Evolutionary conservation across 106 monocot genomes (phyloP).

Genomic region (Apostasia ramifera): DNA sequence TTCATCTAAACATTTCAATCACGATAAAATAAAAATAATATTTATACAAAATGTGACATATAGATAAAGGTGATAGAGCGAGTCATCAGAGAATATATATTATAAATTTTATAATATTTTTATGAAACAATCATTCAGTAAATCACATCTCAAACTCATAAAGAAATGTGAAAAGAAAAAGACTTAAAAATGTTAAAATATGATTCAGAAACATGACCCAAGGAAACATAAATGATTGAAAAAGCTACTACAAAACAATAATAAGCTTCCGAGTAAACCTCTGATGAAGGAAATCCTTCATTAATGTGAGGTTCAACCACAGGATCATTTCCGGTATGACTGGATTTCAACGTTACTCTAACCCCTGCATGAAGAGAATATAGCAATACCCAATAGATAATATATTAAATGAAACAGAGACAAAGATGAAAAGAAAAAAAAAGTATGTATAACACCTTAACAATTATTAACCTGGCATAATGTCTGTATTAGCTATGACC

Average conservation of each 20-base stretch:
- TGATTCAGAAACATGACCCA: too few species aligned
- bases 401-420: not conserved
- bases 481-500: slow-evolving; percentile 26
- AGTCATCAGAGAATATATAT: too few species aligned
- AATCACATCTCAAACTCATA: not conserved
- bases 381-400: not conserved
- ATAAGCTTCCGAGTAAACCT: slow-evolving; percentile 34
- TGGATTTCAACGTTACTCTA: slow-evolving; percentile 28
- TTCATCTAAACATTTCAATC: too few species aligned
- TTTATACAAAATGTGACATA: too few species aligned
- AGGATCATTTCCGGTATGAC: slow-evolving; percentile 31
- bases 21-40: too few species aligned
- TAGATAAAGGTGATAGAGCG: too few species aligned
- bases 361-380: slow-evolving; percentile 17
- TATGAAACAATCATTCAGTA: not conserved
- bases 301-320: slow-evolving; percentile 22
- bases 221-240: too few species aligned
- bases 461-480: slow-evolving; percentile 19
- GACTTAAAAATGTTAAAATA: too few species aligned
- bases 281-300: slow-evolving; percentile 37
- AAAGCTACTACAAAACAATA: not conserved
- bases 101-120: too few species aligned
- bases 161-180: too few species aligned
- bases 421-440: not conserved
- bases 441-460: not conserved